Evolutionary conservation across 208 protist species (phyloP).

Genomic region (Wallacemonas sp.): DNA sequence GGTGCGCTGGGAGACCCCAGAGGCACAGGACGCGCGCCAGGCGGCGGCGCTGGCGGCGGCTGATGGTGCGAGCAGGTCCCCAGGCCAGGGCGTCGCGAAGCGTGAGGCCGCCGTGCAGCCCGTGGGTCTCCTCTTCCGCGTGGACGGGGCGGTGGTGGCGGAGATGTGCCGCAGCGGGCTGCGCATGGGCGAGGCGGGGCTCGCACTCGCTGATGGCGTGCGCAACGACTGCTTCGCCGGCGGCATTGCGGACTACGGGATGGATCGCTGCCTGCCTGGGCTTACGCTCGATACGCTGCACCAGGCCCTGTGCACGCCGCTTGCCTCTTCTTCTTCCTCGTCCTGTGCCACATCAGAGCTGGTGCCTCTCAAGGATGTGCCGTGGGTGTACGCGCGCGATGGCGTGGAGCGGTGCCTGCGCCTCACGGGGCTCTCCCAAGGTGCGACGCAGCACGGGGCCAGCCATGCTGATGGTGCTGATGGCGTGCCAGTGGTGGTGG

Average conservation of each 20-base stretch:
- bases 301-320: background rate
- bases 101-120: constrained; percentile 19
- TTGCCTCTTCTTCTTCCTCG: no score
- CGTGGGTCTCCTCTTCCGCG: constrained; percentile 31
- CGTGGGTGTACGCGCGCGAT: background rate
- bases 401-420: constrained; percentile 9
- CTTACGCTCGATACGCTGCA: constrained; percentile 22
- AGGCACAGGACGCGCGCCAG: constrained; percentile 11
- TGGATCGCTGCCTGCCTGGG: constrained; percentile 30
- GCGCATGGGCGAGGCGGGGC: constrained; percentile 49
- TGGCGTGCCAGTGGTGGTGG: background rate
- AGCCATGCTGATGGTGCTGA: background rate
- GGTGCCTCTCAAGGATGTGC: background rate
- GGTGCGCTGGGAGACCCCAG: constrained; percentile 29
- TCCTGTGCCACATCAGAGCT: no score
- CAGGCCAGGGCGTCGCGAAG: background rate
- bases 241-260: constrained; percentile 38
- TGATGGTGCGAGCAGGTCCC: background rate
- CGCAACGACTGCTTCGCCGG: constrained; percentile 47
- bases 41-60: background rate
- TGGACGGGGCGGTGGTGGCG: constrained; percentile 32
- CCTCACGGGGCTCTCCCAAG: background rate
- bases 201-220: constrained; percentile 40
- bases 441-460: background rate
- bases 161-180: constrained; percentile 43